Base-by-base conservation (phyloP, 2,329 filamentous ascomycete species). In the Apiospora pterosperma region DNA sequence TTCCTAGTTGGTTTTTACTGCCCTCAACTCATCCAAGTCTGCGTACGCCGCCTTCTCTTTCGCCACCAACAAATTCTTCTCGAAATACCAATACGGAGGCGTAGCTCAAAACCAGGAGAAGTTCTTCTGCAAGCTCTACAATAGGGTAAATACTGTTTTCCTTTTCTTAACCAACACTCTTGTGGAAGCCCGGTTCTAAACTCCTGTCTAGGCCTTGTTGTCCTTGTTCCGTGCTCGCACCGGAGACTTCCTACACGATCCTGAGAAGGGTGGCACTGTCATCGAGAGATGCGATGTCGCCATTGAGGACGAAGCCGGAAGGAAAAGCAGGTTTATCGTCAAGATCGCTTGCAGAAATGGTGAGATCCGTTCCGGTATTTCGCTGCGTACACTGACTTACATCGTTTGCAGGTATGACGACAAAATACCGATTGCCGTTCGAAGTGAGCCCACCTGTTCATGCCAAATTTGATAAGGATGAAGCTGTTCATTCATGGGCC, bases 11-110 rank as follows among this genome's bases (percentile, higher is more conserved):
- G 83, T 89, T 5, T 81, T 95, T 63, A 92, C 90, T 16, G 88
- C 91, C 16, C 80, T 95, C 68, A 95, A 95, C 75, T 85, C 86
- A n/a, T 92, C 91, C 64, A 92, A 92, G 73, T 92, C 92, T 4
- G 91, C 90, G 21, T 94, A 94, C 75, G 88, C 90, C 31, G 90
- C 89, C 65, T 89, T 93, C 71, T 85, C 85, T 8, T 87, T 94
- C 62, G 82, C 89, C 52, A 84, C 86, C 44, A 85, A 81, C 68
- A 84, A 86, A 42, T 94, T 94, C 79, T 93, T 93, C 77, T 85
- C 88, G 7, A 85, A 84, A 39, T 95, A 93, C 76, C 84, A 86
- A 62, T 95, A 88, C 70, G 82, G 86, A 63, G 85, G 85, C 23
- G 78, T 71, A 38, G 75, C 79, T 8, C 81, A 83, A 68, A 80